These are phyloP conservation scores for Neofusicoccum sp. DNA, from an alignment of 2,329 filamentous ascomycete genomes.

Conservation along the genomic window DNA sequence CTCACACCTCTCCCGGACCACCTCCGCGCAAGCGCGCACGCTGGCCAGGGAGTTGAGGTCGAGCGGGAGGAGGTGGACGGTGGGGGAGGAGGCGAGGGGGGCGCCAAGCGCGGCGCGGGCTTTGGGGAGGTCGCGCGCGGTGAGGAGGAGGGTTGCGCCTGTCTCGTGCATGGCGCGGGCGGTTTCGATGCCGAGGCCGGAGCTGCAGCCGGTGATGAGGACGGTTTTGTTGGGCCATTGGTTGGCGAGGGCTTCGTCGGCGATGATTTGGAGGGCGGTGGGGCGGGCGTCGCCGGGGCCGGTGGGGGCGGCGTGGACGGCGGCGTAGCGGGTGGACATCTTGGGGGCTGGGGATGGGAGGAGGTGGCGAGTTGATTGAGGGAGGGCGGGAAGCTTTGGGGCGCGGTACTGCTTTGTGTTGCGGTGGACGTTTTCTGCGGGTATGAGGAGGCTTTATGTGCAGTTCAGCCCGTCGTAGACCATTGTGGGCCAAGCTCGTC, in stretches of 20 bases:
- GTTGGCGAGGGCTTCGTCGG: conserved; percentile 40
- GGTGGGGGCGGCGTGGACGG: conserved; percentile 25
- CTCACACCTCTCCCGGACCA: conserved; percentile 25
- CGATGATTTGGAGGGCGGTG: conserved; percentile 45
- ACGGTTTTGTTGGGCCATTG: conserved; percentile 31
- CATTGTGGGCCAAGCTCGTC: too few species aligned
- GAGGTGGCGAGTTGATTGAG: too few species aligned
- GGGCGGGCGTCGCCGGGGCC: conserved; percentile 46
- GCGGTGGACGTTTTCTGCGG: too few species aligned
- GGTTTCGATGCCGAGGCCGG: conserved; percentile 34
- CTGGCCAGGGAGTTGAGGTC: conserved; percentile 27
- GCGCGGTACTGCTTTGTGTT: too few species aligned
- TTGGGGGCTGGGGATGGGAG: background rate
- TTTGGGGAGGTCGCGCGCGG: conserved; percentile 47
- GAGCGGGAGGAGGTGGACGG: conserved; percentile 38
- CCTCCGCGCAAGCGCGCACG: conserved; percentile 27
- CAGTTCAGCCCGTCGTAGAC: too few species aligned
- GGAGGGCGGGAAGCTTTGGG: too few species aligned
- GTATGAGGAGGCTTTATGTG: too few species aligned
- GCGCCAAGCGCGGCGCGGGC: conserved; percentile 28
- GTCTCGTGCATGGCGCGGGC: conserved; percentile 47
- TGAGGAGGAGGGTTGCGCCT: conserved; percentile 49
- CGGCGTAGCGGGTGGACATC: conserved; percentile 25
- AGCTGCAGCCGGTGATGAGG: conserved; percentile 33
- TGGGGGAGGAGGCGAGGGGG: conserved; percentile 20